Evolutionary conservation across 75 land plant genomes (phyloP).

Genomic region (Selaginella moellendorffii): DNA sequence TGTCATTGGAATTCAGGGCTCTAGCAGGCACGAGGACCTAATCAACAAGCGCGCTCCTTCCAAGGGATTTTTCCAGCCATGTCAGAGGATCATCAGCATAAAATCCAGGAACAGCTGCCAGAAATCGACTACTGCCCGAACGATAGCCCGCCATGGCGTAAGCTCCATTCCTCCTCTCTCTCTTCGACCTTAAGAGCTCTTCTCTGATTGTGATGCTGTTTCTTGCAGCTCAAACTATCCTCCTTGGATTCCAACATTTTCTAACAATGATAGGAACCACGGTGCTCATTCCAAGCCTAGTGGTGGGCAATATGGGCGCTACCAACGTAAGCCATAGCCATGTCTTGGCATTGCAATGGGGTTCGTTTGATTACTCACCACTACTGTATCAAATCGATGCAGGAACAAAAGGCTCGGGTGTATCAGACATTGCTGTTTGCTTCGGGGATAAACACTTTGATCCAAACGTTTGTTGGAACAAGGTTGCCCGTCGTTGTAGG

Average conservation of each 20-base stretch:
- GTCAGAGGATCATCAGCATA: too few species aligned
- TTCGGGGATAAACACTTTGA: not conserved
- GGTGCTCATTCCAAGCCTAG: not conserved
- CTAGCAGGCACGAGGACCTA: too few species aligned
- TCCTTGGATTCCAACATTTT: not conserved
- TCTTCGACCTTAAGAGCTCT: not conserved
- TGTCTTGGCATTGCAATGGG: too few species aligned
- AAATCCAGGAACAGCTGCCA: constrained; percentile 77
- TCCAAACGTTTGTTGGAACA: not conserved
- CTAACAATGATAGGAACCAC: constrained; percentile 2
- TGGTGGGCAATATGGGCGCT: not conserved
- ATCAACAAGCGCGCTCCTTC: too few species aligned
- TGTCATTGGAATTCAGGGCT: too few species aligned
- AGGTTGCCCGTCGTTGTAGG: not conserved
- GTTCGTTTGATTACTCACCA: too few species aligned
- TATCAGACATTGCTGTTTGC: not conserved
- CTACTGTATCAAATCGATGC: too few species aligned
- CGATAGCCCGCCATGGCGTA: constrained; percentile 79
- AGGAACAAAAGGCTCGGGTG: constrained; percentile 6
- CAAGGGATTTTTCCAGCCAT: too few species aligned
- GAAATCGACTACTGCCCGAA: constrained; percentile 85
- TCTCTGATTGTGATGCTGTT: not conserved
- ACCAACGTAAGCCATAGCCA: not conserved
- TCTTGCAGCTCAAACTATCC: not conserved
- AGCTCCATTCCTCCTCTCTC: constrained; percentile 1